phyloP scores from a whole-genome alignment of 768 basidiomycete species.

The Pleurotus salmoneostramineus region DNA sequence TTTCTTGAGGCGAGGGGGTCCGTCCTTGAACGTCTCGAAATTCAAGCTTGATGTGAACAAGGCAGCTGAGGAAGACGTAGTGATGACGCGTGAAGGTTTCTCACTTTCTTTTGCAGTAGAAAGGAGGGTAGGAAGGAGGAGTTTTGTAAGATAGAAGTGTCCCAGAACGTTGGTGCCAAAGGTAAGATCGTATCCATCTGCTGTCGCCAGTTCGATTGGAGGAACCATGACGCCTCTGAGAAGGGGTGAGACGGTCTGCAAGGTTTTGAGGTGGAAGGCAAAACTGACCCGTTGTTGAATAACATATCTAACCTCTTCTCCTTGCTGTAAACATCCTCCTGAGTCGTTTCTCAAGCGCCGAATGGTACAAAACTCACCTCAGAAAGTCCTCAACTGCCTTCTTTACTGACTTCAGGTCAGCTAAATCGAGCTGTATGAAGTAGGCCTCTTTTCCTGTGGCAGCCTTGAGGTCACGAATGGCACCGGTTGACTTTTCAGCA shows the following conservation, averaged over 20 bases:
- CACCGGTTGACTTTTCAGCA: constrained; percentile 30
- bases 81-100: constrained; percentile 33
- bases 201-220: constrained; percentile 37
- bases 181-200: constrained; percentile 52
- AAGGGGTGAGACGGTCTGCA: neutral
- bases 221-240: constrained; percentile 42
- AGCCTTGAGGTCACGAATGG: constrained; percentile 34
- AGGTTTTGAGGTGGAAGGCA: too few species aligned
- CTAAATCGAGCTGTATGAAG: constrained; percentile 40
- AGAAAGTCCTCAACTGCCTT: constrained; percentile 34
- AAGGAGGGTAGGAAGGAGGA: constrained; percentile 37
- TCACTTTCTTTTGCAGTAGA: constrained; percentile 27
- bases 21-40: constrained; percentile 37
- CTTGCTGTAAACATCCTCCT: constrained; percentile 21
- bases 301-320: constrained; percentile 42
- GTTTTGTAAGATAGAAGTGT: constrained; percentile 41
- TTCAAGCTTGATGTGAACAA: constrained; percentile 18
- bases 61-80: constrained; percentile 30
- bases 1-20: constrained; percentile 22
- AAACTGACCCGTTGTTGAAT: constrained; percentile 43
- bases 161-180: constrained; percentile 55
- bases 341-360: too few species aligned
- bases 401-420: constrained; percentile 38
- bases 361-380: constrained; percentile 15
- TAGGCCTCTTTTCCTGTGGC: constrained; percentile 38